Percentiles rank a stretch among this genome's conserved stretches.
phyloP scores from a whole-genome alignment of 192 early-diverging fungal genomes.

The Entophlyctis luteolus region DNA sequence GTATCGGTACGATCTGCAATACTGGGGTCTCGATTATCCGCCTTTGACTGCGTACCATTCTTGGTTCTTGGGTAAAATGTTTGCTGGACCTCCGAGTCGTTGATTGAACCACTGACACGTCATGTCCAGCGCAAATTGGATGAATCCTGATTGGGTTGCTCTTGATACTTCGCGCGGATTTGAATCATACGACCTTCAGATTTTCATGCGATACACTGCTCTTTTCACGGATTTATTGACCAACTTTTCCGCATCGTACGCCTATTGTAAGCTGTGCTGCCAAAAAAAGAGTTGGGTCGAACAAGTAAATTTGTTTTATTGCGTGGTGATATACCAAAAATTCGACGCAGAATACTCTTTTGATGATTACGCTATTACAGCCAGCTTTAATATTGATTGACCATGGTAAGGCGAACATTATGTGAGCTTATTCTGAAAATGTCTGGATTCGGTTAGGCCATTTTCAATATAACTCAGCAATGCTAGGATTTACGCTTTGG shows the following conservation, averaged over 20 bases:
- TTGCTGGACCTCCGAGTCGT: background rate
- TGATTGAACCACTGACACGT: background rate
- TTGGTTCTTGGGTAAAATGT: slow-evolving; percentile 77
- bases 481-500: slow-evolving; percentile 89
- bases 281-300: background rate
- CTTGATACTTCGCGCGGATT: slow-evolving; percentile 80
- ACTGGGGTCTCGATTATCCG: slow-evolving; percentile 97
- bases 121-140: slow-evolving; percentile 58
- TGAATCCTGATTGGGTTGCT: slow-evolving; percentile 82
- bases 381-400: slow-evolving; percentile 91
- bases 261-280: slow-evolving; percentile 45
- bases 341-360: slow-evolving; percentile 24
- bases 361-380: slow-evolving; percentile 70
- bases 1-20: slow-evolving; percentile 84
- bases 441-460: background rate
- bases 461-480: slow-evolving; percentile 82
- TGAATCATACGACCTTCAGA: slow-evolving; percentile 67
- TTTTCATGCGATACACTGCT: slow-evolving; percentile 89
- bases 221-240: slow-evolving; percentile 69
- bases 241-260: slow-evolving; percentile 72
- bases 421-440: slow-evolving; percentile 42
- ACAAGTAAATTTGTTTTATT: background rate
- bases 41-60: slow-evolving; percentile 92
- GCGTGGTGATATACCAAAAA: background rate
- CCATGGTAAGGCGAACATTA: slow-evolving; percentile 95